Evolutionary conservation across 129 eudicot species (phyloP), one percentile per base, ranked within the genome.

Genomic region (Saussurea involucrata): DNA sequence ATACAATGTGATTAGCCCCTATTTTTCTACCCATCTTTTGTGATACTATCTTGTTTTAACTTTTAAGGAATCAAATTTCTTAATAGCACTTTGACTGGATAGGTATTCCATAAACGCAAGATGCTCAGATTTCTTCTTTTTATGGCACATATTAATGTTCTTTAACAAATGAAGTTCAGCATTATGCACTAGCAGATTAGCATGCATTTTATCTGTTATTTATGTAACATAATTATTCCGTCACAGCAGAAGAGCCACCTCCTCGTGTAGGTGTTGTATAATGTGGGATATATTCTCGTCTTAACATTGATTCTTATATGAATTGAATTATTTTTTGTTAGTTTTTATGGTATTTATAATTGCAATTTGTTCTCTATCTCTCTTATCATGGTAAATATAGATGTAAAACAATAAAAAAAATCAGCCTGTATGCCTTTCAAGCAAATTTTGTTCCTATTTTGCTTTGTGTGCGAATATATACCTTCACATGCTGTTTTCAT

Each of bases 401-500:
- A 74, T 31, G 32, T 55, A 20, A 3, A 29, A 53, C 61, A 53
- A 53, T 7, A 53, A 22, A 53, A 53, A 9, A n/a, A 53, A 17
- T 53, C 61, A 49, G 60, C 60, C 21, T 17, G 1, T 49, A 4
- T 4, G 17, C 27, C 13, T 17, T 32, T 67, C 2, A 24, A 32
- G 36, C 9, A 9, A 18, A 11, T 22, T 74, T 18, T 55, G 8
- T 11, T 32, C 71, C 3, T 8, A 63, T 63, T 6, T 25, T 34
- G 32, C 9, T 70, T 13, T 3, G 27, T 36, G 70, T 12, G 36
- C 15, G 28, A 4, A 31, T 24, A 46, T 71, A 15, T 32, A 71
- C 83, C 64, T 66, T 72, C 73, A 33, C 44, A 49, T 58, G 11
- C 20, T 68, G 36, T 33, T 68, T 74, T 81, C 36, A 28, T 68